Percentiles rank a stretch among this genome's conserved stretches.
Evolutionary conservation across 768 basidiomycete genomes (phyloP).

Genomic region (Collybia sp.): DNA sequence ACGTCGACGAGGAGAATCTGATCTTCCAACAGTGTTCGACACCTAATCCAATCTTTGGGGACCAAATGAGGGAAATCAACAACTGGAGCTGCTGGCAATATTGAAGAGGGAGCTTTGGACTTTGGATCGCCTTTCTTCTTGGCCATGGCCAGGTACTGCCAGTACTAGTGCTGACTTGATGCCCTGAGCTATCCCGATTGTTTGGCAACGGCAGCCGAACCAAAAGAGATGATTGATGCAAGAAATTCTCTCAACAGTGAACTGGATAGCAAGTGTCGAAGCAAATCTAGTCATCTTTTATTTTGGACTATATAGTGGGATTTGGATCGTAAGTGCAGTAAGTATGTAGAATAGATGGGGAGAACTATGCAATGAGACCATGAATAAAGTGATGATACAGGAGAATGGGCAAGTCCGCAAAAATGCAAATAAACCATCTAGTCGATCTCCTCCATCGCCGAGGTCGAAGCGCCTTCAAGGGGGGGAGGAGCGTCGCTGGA

Average conservation of each 20-base stretch:
- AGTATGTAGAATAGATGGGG: neutral
- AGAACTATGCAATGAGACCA: neutral
- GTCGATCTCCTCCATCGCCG: constrained; percentile 97
- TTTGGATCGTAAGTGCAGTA: neutral
- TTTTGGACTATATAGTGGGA: neutral
- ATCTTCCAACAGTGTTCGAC: constrained; percentile 49
- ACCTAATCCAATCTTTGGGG: constrained; percentile 40
- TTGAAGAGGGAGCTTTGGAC: neutral
- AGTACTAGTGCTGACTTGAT: neutral
- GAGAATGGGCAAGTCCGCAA: constrained; percentile 18
- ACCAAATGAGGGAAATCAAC: constrained; percentile 38
- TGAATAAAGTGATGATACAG: constrained; percentile 22
- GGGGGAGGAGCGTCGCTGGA: constrained; percentile 47
- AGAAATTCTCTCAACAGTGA: neutral
- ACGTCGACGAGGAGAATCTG: constrained; percentile 63
- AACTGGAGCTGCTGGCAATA: neutral
- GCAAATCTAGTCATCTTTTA: neutral
- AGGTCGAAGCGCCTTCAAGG: constrained; percentile 58
- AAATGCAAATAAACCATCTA: constrained; percentile 33
- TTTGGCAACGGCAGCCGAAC: neutral
- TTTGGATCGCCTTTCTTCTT: constrained; percentile 10
- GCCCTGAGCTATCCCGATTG: no score
- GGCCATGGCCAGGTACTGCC: constrained; percentile 5
- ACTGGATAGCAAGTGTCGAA: neutral
- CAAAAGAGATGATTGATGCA: no score